phyloP scores from a whole-genome alignment of 352 stramenopile species.

The Pythium grandisporangium region DNA sequence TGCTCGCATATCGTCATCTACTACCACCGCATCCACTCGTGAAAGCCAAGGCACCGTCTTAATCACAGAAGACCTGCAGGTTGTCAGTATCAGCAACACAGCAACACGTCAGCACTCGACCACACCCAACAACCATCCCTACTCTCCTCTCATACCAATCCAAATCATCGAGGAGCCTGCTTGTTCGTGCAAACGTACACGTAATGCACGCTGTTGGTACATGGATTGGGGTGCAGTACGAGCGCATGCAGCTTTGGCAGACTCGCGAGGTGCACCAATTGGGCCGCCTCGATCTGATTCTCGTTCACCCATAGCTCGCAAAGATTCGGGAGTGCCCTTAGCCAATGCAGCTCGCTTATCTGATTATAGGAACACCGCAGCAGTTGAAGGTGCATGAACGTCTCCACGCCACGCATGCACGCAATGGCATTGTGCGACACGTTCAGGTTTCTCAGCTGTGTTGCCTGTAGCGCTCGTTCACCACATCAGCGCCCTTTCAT shows the following conservation, averaged over 20 bases:
- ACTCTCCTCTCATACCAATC: background rate
- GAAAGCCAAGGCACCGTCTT: constrained; percentile 38
- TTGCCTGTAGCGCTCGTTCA: too few species aligned
- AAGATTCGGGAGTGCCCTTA: constrained; percentile 18
- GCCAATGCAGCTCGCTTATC: constrained; percentile 36
- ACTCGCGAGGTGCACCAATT: constrained; percentile 37
- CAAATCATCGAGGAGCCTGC: too few species aligned
- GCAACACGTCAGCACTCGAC: too few species aligned
- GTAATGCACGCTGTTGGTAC: constrained; percentile 36
- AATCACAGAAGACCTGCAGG: constrained; percentile 12
- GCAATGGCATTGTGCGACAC: constrained; percentile 47
- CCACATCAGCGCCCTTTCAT: too few species aligned
- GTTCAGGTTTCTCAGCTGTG: constrained; percentile 43
- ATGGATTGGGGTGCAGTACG: constrained; percentile 63
- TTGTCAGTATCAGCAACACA: background rate
- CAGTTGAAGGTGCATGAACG: constrained; percentile 25
- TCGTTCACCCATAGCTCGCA: constrained; percentile 52
- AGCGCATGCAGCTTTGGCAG: constrained; percentile 35
- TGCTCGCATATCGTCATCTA: constrained; percentile 34
- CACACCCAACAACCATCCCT: background rate
- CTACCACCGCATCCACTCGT: constrained; percentile 26
- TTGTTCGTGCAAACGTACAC: constrained; percentile 32
- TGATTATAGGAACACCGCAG: constrained; percentile 54
- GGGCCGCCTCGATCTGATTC: constrained; percentile 36
- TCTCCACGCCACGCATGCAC: constrained; percentile 28